Conservation (phyloP, 441 rosid species). For the Raphanus hybrid region DNA sequence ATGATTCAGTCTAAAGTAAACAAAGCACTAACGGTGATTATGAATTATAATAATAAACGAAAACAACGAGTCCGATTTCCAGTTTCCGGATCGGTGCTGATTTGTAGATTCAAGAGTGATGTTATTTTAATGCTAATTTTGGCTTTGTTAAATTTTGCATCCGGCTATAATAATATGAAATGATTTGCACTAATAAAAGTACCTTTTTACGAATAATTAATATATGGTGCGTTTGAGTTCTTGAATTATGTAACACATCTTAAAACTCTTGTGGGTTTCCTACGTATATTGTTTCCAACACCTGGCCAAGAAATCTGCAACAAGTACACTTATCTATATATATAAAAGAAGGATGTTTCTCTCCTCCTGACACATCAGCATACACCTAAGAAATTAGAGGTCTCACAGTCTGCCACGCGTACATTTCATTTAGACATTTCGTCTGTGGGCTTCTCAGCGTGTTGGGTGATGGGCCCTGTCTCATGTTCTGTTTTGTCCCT, state of each 20-base stretch:
- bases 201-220: conserved; percentile 16
- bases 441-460: no score
- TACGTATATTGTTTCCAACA: conserved; percentile 17
- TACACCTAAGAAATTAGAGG: no score
- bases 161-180: conserved; percentile 34
- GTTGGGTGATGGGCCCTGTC: no score
- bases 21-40: conserved; percentile 27
- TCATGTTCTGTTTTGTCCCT: no score
- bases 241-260: conserved; percentile 17
- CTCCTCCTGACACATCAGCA: no score
- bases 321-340: conserved; percentile 17
- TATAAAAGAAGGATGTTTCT: no score
- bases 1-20: conserved; percentile 17
- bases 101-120: conserved; percentile 30
- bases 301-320: conserved; percentile 13
- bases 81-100: conserved; percentile 15
- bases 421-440: no score
- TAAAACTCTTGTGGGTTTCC: conserved; percentile 30
- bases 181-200: conserved; percentile 32
- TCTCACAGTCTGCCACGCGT: no score
- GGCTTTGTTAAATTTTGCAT: conserved; percentile 40
- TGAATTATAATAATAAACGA: conserved; percentile 5
- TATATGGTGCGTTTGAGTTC: conserved; percentile 22
- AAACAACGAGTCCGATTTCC: conserved; percentile 31
- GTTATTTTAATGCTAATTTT: conserved; percentile 36